Conservation (phyloP, 2,329 filamentous ascomycete species). For the Didymellaceae sp. region DNA sequence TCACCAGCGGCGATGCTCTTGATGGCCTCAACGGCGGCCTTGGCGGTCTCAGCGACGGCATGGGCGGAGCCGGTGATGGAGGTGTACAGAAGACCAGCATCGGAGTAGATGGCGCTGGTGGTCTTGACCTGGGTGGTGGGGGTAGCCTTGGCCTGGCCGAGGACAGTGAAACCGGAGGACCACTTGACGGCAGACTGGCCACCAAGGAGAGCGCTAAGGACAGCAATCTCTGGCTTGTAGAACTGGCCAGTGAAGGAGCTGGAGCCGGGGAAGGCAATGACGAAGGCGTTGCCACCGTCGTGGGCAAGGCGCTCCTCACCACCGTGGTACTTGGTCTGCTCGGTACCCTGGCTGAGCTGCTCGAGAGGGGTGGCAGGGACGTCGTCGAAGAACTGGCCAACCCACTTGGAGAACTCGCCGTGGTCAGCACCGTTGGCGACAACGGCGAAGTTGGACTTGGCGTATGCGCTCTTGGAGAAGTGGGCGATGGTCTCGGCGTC, state of each 20-base stretch:
- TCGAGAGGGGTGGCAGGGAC: conserved; percentile 60
- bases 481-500: conserved; percentile 74
- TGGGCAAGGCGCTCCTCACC: conserved; percentile 91
- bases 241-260: conserved; percentile 73
- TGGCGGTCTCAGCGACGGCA: conserved; percentile 75
- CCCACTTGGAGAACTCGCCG: conserved; percentile 82
- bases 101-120: conserved; percentile 85
- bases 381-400: conserved; percentile 86
- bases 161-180: conserved; percentile 88
- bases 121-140: conserved; percentile 73
- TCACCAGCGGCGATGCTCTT: conserved; percentile 80
- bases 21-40: conserved; percentile 79
- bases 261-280: conserved; percentile 92
- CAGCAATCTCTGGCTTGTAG: conserved; percentile 88
- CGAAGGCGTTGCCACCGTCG: conserved; percentile 77
- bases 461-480: conserved; percentile 80
- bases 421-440: conserved; percentile 87
- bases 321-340: conserved; percentile 85
- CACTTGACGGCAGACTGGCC: conserved; percentile 94
- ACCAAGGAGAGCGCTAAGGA: conserved; percentile 87
- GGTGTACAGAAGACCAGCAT: conserved; percentile 87
- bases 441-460: conserved; percentile 88
- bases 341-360: conserved; percentile 60
- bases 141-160: conserved; percentile 75
- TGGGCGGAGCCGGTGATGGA: conserved; percentile 77